Conservation (phyloP, 805 yeast species). For the Candida quercuum region DNA sequence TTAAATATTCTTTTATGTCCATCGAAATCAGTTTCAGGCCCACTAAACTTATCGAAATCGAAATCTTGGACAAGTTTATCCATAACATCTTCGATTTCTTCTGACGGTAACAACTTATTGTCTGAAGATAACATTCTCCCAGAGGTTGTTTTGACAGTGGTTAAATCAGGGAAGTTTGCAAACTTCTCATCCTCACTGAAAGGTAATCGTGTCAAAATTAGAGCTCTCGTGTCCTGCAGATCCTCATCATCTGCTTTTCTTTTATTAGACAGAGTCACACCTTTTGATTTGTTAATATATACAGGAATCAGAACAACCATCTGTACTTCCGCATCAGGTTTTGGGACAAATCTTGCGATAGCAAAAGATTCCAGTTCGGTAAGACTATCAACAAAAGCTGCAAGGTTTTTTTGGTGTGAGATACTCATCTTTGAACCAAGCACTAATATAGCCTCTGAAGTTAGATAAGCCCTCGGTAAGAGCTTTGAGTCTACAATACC, state of each 20-base stretch:
- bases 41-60: constrained; percentile 32
- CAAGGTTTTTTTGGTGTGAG: constrained; percentile 37
- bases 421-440: constrained; percentile 33
- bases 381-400: constrained; percentile 49
- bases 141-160: constrained; percentile 29
- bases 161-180: constrained; percentile 43
- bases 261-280: constrained; percentile 14
- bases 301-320: constrained; percentile 54
- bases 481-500: constrained; percentile 45
- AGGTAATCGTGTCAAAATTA: constrained; percentile 56
- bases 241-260: constrained; percentile 17
- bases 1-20: constrained; percentile 15
- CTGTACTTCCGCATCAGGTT: constrained; percentile 40
- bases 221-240: constrained; percentile 28
- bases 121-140: constrained; percentile 20
- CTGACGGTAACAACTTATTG: constrained; percentile 28
- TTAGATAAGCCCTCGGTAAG: constrained; percentile 55
- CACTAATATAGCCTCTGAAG: constrained; percentile 54
- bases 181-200: constrained; percentile 70
- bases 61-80: constrained; percentile 36
- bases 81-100: constrained; percentile 38
- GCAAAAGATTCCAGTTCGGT: constrained; percentile 42
- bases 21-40: constrained; percentile 20
- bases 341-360: constrained; percentile 59
- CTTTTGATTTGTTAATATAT: constrained; percentile 18